phyloP scores from a whole-genome alignment of 176 grass and related monocot genomes.

The Avena atlantica region DNA sequence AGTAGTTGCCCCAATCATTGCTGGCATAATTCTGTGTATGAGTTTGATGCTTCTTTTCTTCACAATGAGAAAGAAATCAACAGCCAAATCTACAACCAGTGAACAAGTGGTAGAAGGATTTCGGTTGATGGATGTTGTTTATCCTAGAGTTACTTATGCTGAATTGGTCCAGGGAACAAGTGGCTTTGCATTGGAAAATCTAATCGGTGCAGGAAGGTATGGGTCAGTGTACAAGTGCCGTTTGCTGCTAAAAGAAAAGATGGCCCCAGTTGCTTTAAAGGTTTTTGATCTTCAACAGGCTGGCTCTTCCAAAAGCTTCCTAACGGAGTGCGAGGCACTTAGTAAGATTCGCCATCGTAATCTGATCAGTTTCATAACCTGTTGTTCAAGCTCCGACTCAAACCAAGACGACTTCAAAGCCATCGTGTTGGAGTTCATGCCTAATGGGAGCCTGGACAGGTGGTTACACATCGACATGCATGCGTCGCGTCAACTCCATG shows the following conservation, averaged over 20 bases:
- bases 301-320: constrained; percentile 48
- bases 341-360: constrained; percentile 49
- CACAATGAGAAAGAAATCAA: not conserved
- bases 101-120: not conserved
- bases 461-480: not conserved
- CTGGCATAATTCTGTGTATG: not conserved
- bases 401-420: not conserved
- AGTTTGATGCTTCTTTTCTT: not conserved
- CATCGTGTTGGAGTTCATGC: constrained; percentile 2
- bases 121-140: not conserved
- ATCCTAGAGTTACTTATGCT: constrained; percentile 40
- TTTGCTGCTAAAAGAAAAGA: not conserved
- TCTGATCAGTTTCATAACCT: not conserved
- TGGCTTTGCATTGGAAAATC: constrained; percentile 44
- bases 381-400: not conserved
- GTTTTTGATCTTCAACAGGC: constrained; percentile 51
- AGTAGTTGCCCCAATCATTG: not conserved
- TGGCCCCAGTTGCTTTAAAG: constrained; percentile 44
- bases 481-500: not conserved
- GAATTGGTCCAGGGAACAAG: constrained; percentile 50
- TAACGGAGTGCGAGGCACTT: constrained; percentile 46
- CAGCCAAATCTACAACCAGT: not conserved
- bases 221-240: constrained; percentile 52
- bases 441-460: constrained; percentile 7
- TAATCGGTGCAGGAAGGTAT: constrained; percentile 52